Percentiles rank a stretch among this genome's conserved stretches.
These are phyloP conservation scores for Biancaea sappan DNA, from an alignment of 306 rosid species.

Conservation along the genomic window DNA sequence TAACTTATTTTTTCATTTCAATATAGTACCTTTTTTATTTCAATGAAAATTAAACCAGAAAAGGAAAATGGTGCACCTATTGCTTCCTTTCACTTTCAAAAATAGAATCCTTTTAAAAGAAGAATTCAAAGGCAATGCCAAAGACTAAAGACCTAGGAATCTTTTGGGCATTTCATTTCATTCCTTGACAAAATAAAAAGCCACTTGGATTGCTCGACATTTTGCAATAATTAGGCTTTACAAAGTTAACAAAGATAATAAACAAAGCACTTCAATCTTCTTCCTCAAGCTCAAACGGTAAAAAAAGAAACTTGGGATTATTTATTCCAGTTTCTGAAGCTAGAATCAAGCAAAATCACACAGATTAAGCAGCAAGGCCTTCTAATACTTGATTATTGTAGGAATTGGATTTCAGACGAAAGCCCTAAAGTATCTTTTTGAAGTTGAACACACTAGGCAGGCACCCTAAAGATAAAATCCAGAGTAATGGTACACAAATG, in stretches of 20 bases:
- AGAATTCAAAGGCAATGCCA: slow-evolving; percentile 41
- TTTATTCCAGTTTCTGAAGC: slow-evolving; percentile 18
- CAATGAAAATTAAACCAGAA: slow-evolving; percentile 37
- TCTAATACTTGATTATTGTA: slow-evolving; percentile 57
- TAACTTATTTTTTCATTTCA: no score
- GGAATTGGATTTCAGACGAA: slow-evolving; percentile 12
- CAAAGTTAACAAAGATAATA: slow-evolving; percentile 6
- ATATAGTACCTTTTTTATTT: no score
- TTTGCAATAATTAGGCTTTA: slow-evolving; percentile 26
- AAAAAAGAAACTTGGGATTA: neutral
- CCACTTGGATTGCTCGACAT: slow-evolving; percentile 27
- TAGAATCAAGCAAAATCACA: slow-evolving; percentile 18
- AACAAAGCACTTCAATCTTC: slow-evolving; percentile 33
- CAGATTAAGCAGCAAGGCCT: slow-evolving; percentile 48
- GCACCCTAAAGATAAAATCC: slow-evolving; percentile 39
- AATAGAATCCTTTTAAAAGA: slow-evolving; percentile 54
- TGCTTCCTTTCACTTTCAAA: slow-evolving; percentile 39
- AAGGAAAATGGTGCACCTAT: slow-evolving; percentile 44
- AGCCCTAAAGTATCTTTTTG: slow-evolving; percentile 27
- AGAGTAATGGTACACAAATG: slow-evolving; percentile 31
- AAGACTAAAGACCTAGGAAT: slow-evolving; percentile 36
- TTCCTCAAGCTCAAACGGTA: slow-evolving; percentile 40
- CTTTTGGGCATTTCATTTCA: slow-evolving; percentile 53
- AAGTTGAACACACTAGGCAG: slow-evolving; percentile 28
- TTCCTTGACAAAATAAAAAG: slow-evolving; percentile 45